Evolutionary conservation across 306 rosid genomes (phyloP).

Genomic region (Citrullus mucosospermus): DNA sequence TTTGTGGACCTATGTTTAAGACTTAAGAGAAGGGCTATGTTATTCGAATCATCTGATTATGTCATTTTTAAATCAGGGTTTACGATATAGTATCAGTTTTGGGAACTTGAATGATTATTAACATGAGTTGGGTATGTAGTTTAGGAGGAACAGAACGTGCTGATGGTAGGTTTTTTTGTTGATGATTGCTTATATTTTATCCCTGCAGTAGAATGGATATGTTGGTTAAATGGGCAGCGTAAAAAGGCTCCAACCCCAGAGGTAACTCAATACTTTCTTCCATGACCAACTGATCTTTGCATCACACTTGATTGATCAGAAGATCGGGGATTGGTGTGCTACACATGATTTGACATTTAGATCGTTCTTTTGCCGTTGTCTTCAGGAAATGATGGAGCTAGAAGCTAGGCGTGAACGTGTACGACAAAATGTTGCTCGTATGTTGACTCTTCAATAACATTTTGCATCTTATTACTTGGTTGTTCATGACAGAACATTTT

Average conservation of each 20-base stretch:
- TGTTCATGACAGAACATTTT: not conserved
- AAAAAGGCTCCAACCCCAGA: constrained; percentile 83
- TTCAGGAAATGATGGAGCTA: constrained; percentile 69
- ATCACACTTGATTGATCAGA: not conserved
- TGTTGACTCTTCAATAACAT: constrained; percentile 13
- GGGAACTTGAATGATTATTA: not conserved
- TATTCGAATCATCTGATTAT: not conserved
- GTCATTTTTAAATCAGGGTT: not conserved
- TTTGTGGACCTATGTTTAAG: not conserved
- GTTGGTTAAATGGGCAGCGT: constrained; percentile 98
- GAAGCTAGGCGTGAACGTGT: constrained; percentile 82
- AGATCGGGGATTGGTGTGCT: not conserved
- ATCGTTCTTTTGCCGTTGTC: not conserved
- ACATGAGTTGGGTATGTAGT: not conserved
- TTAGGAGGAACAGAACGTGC: not conserved
- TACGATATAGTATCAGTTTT: not conserved
- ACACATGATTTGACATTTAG: not conserved
- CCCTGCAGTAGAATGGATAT: constrained; percentile 90
- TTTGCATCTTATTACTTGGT: not conserved
- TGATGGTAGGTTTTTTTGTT: not conserved
- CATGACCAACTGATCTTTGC: not conserved
- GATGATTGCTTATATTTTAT: constrained; percentile 15
- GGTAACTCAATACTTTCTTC: constrained; percentile 28
- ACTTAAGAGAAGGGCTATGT: not conserved
- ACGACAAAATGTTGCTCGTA: constrained; percentile 79